Evolutionary conservation across 768 basidiomycete genomes (phyloP), one percentile per base, ranked within the genome.

Genomic region (Hortiboletus campestris): DNA sequence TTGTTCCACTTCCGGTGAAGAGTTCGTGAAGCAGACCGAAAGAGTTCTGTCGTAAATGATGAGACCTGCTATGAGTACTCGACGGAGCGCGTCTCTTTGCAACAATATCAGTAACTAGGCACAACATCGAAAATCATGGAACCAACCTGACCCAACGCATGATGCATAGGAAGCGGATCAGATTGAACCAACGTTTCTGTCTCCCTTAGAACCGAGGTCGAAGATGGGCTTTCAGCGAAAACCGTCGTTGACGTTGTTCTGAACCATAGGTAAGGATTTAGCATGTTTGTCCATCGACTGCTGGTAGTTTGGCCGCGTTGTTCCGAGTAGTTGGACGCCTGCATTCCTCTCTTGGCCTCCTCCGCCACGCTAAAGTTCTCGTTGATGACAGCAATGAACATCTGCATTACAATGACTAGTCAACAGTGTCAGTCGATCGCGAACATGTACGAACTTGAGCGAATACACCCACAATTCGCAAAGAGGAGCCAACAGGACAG

Each of bases 311-410:
- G 79, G 54, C 85, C 81, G 56, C 83, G 78, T 40, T 79, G 78
- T 16, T 76, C 83, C 75, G 81, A 84, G 67, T 85, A 88, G 45
- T 84, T 80, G 7, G 84, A 82, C 6, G 88, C 84, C 71, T 97
- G 96, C 58, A 88, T 80, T 16, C 81, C 80, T 49, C 87, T 84
- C 76, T 98, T 98, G 28, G 85, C 81, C 67, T 95, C 92, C 65
- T 98, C 96, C 0, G 93, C 93, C 6, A 97, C 84, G 22, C 86
- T 80, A 63, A 98, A 98, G 71, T 95, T 96, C 77, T 95, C 94
- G 65, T 94, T 91, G 78, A 97, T 94, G 43, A 96, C 94, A 34
- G 96, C 96, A 64, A 98, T 91, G 76, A 98, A 97, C 86, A 98
- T 89, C 67, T 96, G 94, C 46, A 96, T 70, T 10, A 96, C 79